Percentiles rank a stretch among this genome's conserved stretches.
These are phyloP conservation scores for Ascochyta fabae DNA, from an alignment of 2,329 filamentous ascomycete species.

Conservation along the genomic window DNA sequence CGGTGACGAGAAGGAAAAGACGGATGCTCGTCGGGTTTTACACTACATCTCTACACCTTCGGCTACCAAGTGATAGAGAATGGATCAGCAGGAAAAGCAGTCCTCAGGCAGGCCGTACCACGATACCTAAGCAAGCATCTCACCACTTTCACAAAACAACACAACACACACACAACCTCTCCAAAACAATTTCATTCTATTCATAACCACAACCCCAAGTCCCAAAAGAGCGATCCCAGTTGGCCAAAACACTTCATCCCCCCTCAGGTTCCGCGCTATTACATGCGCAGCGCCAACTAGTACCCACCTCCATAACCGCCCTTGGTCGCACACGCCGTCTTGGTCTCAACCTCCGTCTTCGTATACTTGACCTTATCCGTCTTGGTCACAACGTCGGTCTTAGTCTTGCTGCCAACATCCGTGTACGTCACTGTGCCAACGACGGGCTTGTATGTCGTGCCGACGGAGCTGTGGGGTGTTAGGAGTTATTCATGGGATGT, in stretches of 20 bases:
- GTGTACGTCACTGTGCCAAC: conserved; percentile 24
- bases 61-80: neutral
- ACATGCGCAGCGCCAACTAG: neutral
- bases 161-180: too few relatives aligned
- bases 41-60: too few relatives aligned
- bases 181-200: neutral
- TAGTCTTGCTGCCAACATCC: conserved; percentile 16
- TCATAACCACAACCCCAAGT: neutral
- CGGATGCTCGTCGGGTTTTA: too few relatives aligned
- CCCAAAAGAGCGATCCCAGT: conserved; percentile 1
- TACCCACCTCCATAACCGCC: conserved; percentile 9
- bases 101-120: too few relatives aligned
- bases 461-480: conserved; percentile 19
- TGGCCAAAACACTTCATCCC: neutral
- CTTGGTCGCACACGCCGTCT: conserved; percentile 29
- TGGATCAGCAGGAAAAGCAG: neutral
- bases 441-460: conserved; percentile 24
- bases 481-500: neutral
- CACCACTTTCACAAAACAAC: too few relatives aligned
- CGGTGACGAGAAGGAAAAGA: too few relatives aligned
- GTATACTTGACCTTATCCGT: conserved; percentile 29
- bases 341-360: conserved; percentile 24
- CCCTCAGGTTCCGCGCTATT: neutral
- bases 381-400: conserved; percentile 20
- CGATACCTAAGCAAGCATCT: too few relatives aligned